Base-by-base conservation (phyloP, 768 basidiomycete genomes). In the Boletus tylopilopsis region DNA sequence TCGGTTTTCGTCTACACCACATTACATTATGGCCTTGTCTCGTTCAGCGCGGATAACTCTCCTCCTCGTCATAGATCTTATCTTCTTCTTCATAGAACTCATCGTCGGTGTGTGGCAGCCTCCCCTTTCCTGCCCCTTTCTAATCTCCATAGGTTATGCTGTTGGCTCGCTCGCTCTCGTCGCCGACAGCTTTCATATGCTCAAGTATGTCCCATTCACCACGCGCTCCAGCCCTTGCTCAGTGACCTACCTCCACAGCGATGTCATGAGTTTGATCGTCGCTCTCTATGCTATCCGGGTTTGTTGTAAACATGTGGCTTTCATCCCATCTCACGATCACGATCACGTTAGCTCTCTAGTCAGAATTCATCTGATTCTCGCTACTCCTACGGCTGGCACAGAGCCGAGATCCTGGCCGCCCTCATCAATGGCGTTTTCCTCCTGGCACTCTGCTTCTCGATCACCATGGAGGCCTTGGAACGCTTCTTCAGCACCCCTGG, bases 361-460 rank as follows among this genome's bases (percentile, higher is more conserved):
- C 75, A 75, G 47, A 78, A 73, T 25, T 70, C 80, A 24, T 72
- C 71, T 27, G 81, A 87, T 69, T 79, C 87, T 24, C 80, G 84
- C 42, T 96, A 96, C 69, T 93, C 95, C 5, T 98, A 98, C 66
- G 95, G 94, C n/a, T 98, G 94, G 95, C 94, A 98, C 69, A 79
- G 96, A 54, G 96, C 96, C 16, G 94, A 96, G 64, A 94, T 96
- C 53, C 79, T 97, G 7, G 94, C 94, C 19, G 96, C 96, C 0
- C 76, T 98, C 38, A 72, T 98, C 57, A 99, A 99, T 61, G 96
- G 96, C 44, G 93, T 98, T 47, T 98, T 98, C 74, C 80, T 99
- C 6, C 78, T 97, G 36, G 96, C 96, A 0, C 80, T 98, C 1
- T 99, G 96, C 71, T 94, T 98, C 70, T 93, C 94, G 6, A 97